phyloP scores from a whole-genome alignment of 208 protist genomes.

The Leishmania martiniquensis region DNA sequence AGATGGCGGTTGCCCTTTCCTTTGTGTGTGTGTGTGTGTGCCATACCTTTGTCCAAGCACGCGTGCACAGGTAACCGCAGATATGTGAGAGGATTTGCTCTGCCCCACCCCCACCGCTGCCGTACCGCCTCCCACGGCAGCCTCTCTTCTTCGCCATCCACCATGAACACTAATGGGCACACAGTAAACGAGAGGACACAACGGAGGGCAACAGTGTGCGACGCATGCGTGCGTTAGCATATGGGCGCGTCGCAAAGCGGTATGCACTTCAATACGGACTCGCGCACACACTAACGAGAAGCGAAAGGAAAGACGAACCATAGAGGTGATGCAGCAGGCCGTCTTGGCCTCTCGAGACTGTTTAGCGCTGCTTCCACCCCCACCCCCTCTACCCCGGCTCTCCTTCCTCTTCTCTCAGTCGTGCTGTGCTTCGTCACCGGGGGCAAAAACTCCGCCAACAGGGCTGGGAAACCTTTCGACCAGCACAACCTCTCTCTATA shows the following conservation, averaged over 20 bases:
- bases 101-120: background rate
- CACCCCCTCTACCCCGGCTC: background rate
- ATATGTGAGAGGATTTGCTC: too few species aligned
- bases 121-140: background rate
- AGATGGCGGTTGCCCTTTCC: background rate
- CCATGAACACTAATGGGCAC: background rate
- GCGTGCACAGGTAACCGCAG: background rate
- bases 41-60: background rate
- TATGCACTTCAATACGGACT: background rate
- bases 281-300: constrained; percentile 1
- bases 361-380: background rate
- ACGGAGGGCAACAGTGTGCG: background rate
- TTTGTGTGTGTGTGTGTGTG: background rate
- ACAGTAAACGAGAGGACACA: too few species aligned
- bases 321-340: background rate
- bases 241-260: background rate
- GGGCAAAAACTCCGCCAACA: background rate
- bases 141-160: background rate
- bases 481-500: background rate
- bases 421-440: background rate
- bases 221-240: too few species aligned
- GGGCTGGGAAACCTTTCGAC: too few species aligned
- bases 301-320: background rate
- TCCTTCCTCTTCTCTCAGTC: constrained; percentile 2
- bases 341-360: background rate